These are phyloP conservation scores for Exophiala phaeomuriformis DNA, from an alignment of 2,329 filamentous ascomycete species.

Conservation along the genomic window DNA sequence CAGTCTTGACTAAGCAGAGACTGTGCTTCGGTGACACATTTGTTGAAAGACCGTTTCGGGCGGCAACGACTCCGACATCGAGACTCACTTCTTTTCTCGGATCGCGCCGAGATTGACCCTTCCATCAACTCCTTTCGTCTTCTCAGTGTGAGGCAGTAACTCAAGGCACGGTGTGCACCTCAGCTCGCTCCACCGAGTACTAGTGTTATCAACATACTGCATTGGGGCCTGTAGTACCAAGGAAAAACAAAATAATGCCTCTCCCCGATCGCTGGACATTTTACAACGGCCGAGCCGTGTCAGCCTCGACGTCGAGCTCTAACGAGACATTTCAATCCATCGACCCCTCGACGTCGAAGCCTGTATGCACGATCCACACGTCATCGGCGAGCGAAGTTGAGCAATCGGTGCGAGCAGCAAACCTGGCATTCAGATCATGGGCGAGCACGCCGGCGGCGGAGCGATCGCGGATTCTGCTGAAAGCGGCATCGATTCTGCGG, in stretches of 20 bases:
- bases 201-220: too few relatives aligned
- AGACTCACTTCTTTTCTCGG: too few relatives aligned
- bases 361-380: constrained; percentile 64
- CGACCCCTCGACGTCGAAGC: constrained; percentile 63
- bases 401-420: constrained; percentile 62
- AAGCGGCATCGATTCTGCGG: constrained; percentile 66
- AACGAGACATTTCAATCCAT: constrained; percentile 62
- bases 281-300: constrained; percentile 63
- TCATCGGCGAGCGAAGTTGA: constrained; percentile 63
- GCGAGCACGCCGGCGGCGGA: constrained; percentile 65
- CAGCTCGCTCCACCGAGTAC: too few relatives aligned
- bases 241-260: constrained; percentile 5
- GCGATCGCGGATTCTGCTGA: constrained; percentile 69
- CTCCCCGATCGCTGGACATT: constrained; percentile 54
- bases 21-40: too few relatives aligned
- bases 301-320: constrained; percentile 34
- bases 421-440: constrained; percentile 67
- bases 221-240: too few relatives aligned
- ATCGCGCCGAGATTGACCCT: too few relatives aligned
- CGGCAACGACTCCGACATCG: too few relatives aligned
- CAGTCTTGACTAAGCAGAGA: too few relatives aligned
- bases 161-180: too few relatives aligned
- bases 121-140: too few relatives aligned
- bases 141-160: too few relatives aligned
- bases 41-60: too few relatives aligned